A percentile compares a stretch with the other conserved stretches of the same genome.
These are phyloP conservation scores for Lactarius trivialis DNA, from an alignment of 768 basidiomycete species.

Conservation along the genomic window DNA sequence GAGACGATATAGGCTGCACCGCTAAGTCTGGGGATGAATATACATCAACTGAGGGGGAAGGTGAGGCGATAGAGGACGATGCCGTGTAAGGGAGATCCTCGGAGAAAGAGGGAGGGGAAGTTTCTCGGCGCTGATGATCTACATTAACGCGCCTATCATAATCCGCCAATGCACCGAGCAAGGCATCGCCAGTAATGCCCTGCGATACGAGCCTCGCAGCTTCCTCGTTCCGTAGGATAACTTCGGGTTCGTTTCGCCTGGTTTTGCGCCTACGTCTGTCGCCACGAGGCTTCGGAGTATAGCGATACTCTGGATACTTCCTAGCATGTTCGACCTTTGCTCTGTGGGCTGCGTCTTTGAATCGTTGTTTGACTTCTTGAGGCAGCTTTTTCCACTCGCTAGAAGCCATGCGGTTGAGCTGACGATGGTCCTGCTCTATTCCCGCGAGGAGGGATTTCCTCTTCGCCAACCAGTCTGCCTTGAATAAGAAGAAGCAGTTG, in stretches of 20 bases:
- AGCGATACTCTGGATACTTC: slow-evolving; percentile 26
- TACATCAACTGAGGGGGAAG: not conserved
- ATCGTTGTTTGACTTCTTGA: slow-evolving; percentile 21
- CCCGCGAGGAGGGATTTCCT: slow-evolving; percentile 14
- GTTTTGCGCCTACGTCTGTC: slow-evolving; percentile 13
- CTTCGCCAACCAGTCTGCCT: slow-evolving; percentile 28
- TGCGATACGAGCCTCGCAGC: slow-evolving; percentile 13
- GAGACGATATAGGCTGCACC: not conserved
- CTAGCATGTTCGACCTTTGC: slow-evolving; percentile 24
- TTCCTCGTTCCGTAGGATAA: slow-evolving; percentile 14
- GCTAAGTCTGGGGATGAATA: not conserved
- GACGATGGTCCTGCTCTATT: slow-evolving; percentile 25
- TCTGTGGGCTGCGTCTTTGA: slow-evolving; percentile 23
- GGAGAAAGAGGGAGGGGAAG: not conserved
- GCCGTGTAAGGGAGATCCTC: not conserved
- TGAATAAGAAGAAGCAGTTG: slow-evolving; percentile 27
- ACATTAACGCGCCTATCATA: slow-evolving; percentile 8
- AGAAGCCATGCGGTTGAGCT: slow-evolving; percentile 25
- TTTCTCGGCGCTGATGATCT: not conserved
- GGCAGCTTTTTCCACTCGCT: slow-evolving; percentile 25
- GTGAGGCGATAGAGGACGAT: not conserved
- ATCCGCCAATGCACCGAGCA: slow-evolving; percentile 1
- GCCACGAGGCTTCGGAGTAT: slow-evolving; percentile 10
- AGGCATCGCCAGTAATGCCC: slow-evolving; percentile 13
- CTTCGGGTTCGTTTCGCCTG: slow-evolving; percentile 18